These are phyloP conservation scores for Pelargonium citronellum DNA, from an alignment of 441 rosid species.

Conservation along the genomic window DNA sequence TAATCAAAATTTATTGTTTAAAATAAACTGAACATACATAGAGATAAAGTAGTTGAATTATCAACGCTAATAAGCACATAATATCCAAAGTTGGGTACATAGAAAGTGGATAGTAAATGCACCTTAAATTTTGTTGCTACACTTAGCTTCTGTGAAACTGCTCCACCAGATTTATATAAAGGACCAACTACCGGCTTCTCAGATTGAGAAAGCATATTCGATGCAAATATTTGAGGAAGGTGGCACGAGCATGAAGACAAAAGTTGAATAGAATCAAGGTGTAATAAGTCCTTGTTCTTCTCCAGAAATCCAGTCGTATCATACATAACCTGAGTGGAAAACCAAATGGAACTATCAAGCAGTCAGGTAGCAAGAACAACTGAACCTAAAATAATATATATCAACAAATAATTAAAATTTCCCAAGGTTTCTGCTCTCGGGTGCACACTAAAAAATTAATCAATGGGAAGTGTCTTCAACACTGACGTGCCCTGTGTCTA, in stretches of 20 bases:
- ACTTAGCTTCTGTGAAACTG: constrained; percentile 92
- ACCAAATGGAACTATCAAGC: constrained; percentile 28
- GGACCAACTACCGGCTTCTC: constrained; percentile 80
- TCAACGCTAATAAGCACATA: not conserved
- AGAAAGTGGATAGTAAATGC: constrained; percentile 12
- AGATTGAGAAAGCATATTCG: constrained; percentile 77
- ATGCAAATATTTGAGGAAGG: constrained; percentile 86
- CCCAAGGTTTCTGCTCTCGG: not conserved
- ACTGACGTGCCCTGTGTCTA: not conserved
- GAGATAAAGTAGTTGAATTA: not conserved
- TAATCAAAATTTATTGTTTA: not conserved
- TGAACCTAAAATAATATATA: not conserved
- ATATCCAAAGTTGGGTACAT: not conserved
- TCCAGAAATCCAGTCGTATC: constrained; percentile 94
- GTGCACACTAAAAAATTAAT: not conserved
- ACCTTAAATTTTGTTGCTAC: constrained; percentile 97
- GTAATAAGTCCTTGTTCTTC: constrained; percentile 93
- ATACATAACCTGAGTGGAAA: constrained; percentile 64
- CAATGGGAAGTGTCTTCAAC: not conserved
- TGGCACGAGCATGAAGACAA: constrained; percentile 81
- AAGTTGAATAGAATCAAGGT: constrained; percentile 88
- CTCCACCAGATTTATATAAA: constrained; percentile 88
- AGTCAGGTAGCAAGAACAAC: constrained; percentile 23
- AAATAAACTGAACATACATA: not conserved
- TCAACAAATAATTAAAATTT: not conserved